These are phyloP conservation scores for Metschnikowia orientalis DNA, from an alignment of 805 yeast genomes.

Conservation along the genomic window DNA sequence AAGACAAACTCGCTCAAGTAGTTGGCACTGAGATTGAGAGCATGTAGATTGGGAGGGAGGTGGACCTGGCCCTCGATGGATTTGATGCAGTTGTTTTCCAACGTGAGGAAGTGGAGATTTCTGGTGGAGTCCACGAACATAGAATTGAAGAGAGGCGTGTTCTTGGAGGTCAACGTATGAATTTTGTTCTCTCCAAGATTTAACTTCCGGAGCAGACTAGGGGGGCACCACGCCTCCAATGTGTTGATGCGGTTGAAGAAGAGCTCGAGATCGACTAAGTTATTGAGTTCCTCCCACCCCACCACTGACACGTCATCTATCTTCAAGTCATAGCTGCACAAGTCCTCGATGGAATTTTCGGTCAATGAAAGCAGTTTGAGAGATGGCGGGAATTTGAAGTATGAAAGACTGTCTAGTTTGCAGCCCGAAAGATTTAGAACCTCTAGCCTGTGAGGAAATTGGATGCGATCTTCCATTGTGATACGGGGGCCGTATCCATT, in stretches of 20 bases:
- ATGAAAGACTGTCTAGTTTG: constrained; percentile 16
- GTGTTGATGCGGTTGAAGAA: constrained; percentile 19
- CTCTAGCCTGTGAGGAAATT: constrained; percentile 21
- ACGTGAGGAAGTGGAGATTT: constrained; percentile 9
- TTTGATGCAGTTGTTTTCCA: constrained; percentile 17
- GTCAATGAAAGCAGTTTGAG: constrained; percentile 21
- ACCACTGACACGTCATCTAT: constrained; percentile 6
- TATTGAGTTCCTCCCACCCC: constrained; percentile 24
- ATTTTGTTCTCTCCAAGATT: constrained; percentile 15
- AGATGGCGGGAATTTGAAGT: constrained; percentile 23
- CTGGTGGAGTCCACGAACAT: constrained; percentile 1
- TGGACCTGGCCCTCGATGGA: constrained; percentile 8
- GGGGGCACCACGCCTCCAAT: constrained; percentile 20
- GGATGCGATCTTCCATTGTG: constrained; percentile 15
- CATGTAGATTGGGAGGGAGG: constrained; percentile 14
- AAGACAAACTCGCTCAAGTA: constrained; percentile 16
- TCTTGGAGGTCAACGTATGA: constrained; percentile 8
- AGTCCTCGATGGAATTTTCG: constrained; percentile 23
- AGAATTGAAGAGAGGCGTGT: constrained; percentile 13
- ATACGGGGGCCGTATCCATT: constrained; percentile 2
- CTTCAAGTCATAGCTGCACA: constrained; percentile 18
- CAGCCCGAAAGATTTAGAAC: constrained; percentile 25
- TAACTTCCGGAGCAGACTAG: constrained; percentile 12
- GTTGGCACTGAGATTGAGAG: constrained; percentile 19
- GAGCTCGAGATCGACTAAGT: constrained; percentile 22